Conservation (phyloP, 2,329 filamentous ascomycete species). For the Cladosporium oxysporum region DNA sequence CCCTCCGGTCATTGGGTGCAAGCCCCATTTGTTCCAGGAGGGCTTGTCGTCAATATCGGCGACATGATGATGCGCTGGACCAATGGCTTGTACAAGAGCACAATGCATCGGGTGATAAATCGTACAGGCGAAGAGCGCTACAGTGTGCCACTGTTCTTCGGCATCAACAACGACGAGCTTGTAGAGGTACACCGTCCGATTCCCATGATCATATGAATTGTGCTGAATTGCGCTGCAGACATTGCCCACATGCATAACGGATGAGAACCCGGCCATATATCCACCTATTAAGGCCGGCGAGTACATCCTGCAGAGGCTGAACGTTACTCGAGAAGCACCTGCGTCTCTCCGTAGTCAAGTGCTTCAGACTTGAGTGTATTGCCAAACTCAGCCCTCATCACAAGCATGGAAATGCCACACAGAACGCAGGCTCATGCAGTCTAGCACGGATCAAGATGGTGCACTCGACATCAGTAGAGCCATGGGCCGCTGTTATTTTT, state of each 20-base stretch:
- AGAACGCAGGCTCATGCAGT: not conserved
- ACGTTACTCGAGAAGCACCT: not conserved
- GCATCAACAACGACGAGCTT: constrained; percentile 43
- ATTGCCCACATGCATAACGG: not conserved
- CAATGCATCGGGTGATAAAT: constrained; percentile 51
- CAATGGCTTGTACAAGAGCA: constrained; percentile 47
- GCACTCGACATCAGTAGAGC: not conserved
- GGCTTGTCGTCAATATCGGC: constrained; percentile 53
- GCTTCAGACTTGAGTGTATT: not conserved
- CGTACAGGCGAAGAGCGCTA: constrained; percentile 42
- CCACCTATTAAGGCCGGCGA: not conserved
- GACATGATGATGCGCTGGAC: constrained; percentile 54
- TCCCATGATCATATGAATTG: not conserved
- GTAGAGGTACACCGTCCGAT: constrained; percentile 33
- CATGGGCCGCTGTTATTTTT: not conserved
- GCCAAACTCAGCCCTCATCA: not conserved
- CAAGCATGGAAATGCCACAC: not conserved
- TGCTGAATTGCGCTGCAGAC: not conserved
- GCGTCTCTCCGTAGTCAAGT: not conserved
- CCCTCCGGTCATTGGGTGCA: constrained; percentile 47
- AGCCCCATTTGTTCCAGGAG: constrained; percentile 47
- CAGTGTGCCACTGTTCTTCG: constrained; percentile 52
- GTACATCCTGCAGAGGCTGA: not conserved
- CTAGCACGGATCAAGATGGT: not conserved
- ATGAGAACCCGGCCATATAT: not conserved